Base-by-base conservation (phyloP, 257 asterid species). In the Gentiana dahurica region DNA sequence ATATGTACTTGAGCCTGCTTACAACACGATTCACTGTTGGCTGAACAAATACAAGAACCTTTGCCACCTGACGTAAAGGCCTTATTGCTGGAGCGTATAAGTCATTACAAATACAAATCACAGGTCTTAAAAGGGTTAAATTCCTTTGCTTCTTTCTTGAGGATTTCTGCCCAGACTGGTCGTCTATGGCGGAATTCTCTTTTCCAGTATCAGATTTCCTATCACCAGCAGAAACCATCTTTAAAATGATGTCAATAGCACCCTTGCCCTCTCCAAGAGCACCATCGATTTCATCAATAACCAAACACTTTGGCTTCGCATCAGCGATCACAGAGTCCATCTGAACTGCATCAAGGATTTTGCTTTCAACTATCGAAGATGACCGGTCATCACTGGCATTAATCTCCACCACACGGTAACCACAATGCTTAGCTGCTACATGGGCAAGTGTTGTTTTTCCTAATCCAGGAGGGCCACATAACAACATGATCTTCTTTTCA, bases 401-500 rank as follows among this genome's bases (percentile, higher is more conserved):
- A 65, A 92, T 81, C 98, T 92, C 98, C 62, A 88, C 91, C 50
- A 85, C 97, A 62, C 92, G 95, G 71, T 92, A 92, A 38, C 98
- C 98, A 74, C 98, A 92, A 69, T 92, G 98, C 71, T 69, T 75
- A 58, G 98, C 98, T 55, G 97, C 97, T 58, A 92, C 92, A 80
- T 92, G 98, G 56, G 98, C 98, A 74, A 92, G 94, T 2, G 98
- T 92, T 53, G 98, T 92, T 81, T 92, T 92, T 70, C 98, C 98
- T 68, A 92, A 91, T 60, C 98, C 98, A 45, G 98, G 98, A 68
- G 98, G 83, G 3, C 98, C 98, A 64, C 97, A 92, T 64, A 92
- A 95, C 79, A 92, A 77, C 63, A 92, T 85, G 75, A 92, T 72
- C 98, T 92, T 92, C 63, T 81, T 88, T 68, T 92, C 95, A 3